A percentile compares a stretch with the other conserved stretches of the same genome.
These are phyloP conservation scores for Cryptosporidium muris DNA, from an alignment of 169 alveolate species.

Conservation along the genomic window DNA sequence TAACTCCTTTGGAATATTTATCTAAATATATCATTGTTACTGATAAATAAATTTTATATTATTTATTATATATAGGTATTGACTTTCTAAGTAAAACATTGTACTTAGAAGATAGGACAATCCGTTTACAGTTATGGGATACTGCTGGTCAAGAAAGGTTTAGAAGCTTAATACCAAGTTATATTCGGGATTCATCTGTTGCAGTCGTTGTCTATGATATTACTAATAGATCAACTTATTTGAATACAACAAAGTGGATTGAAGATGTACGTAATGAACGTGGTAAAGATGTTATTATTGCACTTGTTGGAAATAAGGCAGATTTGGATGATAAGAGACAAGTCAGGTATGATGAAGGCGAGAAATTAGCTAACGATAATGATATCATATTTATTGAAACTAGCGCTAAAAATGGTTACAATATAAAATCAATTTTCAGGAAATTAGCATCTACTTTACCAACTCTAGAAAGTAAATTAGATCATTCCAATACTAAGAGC, in stretches of 20 bases:
- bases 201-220: slow-evolving; percentile 96
- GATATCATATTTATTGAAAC: slow-evolving; percentile 93
- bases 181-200: slow-evolving; percentile 95
- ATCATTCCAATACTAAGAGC: not conserved
- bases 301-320: slow-evolving; percentile 96
- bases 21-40: not conserved
- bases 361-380: slow-evolving; percentile 87
- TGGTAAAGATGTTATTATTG: slow-evolving; percentile 94
- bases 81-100: slow-evolving; percentile 96
- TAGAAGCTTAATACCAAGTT: slow-evolving; percentile 94
- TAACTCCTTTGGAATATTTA: not conserved
- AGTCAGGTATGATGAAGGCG: slow-evolving; percentile 89
- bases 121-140: slow-evolving; percentile 97
- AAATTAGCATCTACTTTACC: slow-evolving; percentile 84
- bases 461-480: slow-evolving; percentile 67
- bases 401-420: slow-evolving; percentile 96
- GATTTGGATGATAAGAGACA: slow-evolving; percentile 93
- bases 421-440: slow-evolving; percentile 89
- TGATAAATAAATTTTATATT: not conserved
- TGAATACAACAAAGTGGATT: slow-evolving; percentile 92
- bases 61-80: slow-evolving; percentile 84
- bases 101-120: slow-evolving; percentile 92
- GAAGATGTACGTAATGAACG: slow-evolving; percentile 95
- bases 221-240: slow-evolving; percentile 88
- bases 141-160: slow-evolving; percentile 99